Evolutionary conservation across 805 yeast species (phyloP).

Genomic region (Zygotorulaspora florentina): DNA sequence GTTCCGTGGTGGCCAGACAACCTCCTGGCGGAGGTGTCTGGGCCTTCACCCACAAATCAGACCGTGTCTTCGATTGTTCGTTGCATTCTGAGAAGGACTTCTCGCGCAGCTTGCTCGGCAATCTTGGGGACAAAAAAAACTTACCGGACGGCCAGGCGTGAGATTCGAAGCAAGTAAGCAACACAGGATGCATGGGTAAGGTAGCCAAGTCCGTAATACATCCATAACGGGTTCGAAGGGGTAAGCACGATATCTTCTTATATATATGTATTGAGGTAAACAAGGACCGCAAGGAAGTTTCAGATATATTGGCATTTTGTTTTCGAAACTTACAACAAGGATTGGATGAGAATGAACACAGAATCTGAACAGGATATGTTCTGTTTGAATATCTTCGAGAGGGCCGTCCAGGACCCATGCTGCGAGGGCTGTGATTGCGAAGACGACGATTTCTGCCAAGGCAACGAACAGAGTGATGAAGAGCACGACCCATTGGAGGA

Average conservation of each 20-base stretch:
- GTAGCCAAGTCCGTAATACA: no score
- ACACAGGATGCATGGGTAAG: no score
- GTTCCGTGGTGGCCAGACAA: not conserved
- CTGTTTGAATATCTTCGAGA: constrained; percentile 22
- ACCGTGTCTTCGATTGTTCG: not conserved
- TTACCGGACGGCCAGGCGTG: not conserved
- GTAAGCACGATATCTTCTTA: no score
- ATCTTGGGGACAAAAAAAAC: not conserved
- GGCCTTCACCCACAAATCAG: not conserved
- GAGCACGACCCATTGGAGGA: constrained; percentile 16
- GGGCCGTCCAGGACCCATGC: constrained; percentile 29
- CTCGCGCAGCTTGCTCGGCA: not conserved
- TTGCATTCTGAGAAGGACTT: not conserved
- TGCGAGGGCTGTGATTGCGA: constrained; percentile 26
- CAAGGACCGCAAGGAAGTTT: no score
- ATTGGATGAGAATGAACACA: not conserved
- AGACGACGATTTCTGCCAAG: constrained; percentile 11
- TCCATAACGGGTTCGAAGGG: no score
- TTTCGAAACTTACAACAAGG: no score
- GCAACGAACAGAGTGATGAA: constrained; percentile 8
- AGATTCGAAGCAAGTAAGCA: not conserved
- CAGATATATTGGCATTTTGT: no score
- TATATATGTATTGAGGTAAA: no score
- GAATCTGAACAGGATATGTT: not conserved
- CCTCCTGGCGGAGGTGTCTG: not conserved